Evolutionary conservation across 2,329 filamentous ascomycete genomes (phyloP).

Genomic region (Cryphonectria carpinicola): DNA sequence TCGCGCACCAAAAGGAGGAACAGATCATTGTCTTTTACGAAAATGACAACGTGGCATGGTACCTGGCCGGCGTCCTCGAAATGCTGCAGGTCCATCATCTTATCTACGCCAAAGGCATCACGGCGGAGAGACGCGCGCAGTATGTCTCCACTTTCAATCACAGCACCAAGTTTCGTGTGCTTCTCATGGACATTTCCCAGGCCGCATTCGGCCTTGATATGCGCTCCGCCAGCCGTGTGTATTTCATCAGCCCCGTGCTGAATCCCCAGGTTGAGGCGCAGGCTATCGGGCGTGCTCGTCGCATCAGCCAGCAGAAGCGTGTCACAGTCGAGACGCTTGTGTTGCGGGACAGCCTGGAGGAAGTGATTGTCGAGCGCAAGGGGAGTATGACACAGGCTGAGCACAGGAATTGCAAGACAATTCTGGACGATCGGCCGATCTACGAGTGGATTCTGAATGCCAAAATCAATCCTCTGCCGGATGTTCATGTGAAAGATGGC

Average conservation of each 20-base stretch:
- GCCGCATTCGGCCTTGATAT: conserved; percentile 89
- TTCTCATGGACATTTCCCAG: conserved; percentile 90
- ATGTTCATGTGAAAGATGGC: conserved; percentile 34
- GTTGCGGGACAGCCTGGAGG: conserved; percentile 78
- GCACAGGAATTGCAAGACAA: conserved; percentile 57
- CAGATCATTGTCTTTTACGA: conserved; percentile 96
- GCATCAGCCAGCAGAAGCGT: conserved; percentile 79
- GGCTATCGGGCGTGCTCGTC: conserved; percentile 85
- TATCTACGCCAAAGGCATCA: conserved; percentile 69
- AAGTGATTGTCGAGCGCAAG: conserved; percentile 76
- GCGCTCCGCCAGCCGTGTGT: conserved; percentile 79
- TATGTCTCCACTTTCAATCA: conserved; percentile 82
- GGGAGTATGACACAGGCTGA: conserved; percentile 74
- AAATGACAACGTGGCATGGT: conserved; percentile 82
- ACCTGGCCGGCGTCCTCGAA: conserved; percentile 82
- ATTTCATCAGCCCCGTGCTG: conserved; percentile 87
- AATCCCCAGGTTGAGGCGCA: conserved; percentile 86
- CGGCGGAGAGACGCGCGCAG: conserved; percentile 65
- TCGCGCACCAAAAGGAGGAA: conserved; percentile 69
- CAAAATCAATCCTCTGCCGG: conserved; percentile 45
- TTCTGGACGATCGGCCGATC: conserved; percentile 61
- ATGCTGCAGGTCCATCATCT: conserved; percentile 66
- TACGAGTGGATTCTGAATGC: conserved; percentile 62
- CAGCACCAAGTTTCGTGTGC: conserved; percentile 68
- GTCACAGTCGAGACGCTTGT: conserved; percentile 89